phyloP scores from a whole-genome alignment of 768 basidiomycete genomes.

The Phlegmacium glaucopus region DNA sequence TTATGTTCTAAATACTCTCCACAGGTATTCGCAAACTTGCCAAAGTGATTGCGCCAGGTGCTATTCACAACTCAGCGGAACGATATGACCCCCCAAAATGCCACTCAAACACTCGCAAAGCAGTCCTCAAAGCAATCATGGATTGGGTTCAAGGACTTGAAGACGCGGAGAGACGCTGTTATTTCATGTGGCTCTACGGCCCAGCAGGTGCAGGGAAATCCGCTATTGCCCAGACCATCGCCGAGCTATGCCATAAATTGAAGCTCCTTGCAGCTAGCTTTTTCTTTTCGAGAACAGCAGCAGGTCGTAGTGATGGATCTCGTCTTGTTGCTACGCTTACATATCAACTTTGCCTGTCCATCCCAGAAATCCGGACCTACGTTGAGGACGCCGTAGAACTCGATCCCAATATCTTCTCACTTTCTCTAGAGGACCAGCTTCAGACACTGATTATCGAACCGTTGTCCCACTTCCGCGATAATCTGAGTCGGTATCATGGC shows the following conservation, averaged over 20 bases:
- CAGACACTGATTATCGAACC: slow-evolving; percentile 10
- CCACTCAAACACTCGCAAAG: slow-evolving; percentile 5
- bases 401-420: slow-evolving; percentile 9
- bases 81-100: slow-evolving; percentile 18
- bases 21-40: too few species aligned
- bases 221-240: slow-evolving; percentile 12
- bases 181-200: slow-evolving; percentile 14
- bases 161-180: too few species aligned
- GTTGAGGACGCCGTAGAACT: slow-evolving; percentile 5
- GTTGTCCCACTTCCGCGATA: neutral
- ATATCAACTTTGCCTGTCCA: slow-evolving; percentile 9
- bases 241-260: too few species aligned
- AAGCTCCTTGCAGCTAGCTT: slow-evolving; percentile 9
- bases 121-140: slow-evolving; percentile 9
- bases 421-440: slow-evolving; percentile 7
- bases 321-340: slow-evolving; percentile 12
- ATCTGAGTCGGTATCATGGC: neutral
- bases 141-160: slow-evolving; percentile 7
- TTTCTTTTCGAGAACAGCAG: slow-evolving; percentile 15
- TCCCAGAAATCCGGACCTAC: slow-evolving; percentile 5
- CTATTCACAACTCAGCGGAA: slow-evolving; percentile 10
- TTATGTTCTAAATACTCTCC: too few species aligned
- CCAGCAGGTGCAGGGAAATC: slow-evolving; percentile 19
- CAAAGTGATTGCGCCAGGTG: neutral
- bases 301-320: slow-evolving; percentile 7